A percentile compares a stretch with the other conserved stretches of the same genome.
Conservation (phyloP, 257 asterid species). For the Scutellaria barbata region DNA sequence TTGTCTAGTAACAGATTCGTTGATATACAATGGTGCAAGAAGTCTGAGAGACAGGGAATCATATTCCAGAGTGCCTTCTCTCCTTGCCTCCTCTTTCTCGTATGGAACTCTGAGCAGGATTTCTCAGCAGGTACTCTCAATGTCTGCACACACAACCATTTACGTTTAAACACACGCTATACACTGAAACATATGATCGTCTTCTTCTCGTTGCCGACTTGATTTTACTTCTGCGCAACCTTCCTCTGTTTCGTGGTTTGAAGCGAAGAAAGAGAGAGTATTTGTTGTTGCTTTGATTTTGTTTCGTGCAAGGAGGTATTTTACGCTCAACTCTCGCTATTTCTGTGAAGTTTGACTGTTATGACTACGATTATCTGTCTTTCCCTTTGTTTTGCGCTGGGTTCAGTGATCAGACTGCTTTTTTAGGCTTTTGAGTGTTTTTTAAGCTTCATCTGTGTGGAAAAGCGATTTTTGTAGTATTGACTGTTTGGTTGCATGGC, state of each 20-base stretch:
- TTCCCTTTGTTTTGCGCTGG: constrained; percentile 6
- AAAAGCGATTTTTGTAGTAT: neutral
- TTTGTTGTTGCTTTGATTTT: constrained; percentile 1
- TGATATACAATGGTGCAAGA: no score
- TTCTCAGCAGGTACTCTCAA: neutral
- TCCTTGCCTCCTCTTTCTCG: no score
- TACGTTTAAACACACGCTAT: neutral
- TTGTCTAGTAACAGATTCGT: no score
- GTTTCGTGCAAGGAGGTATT: neutral
- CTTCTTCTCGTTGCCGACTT: constrained; percentile 1
- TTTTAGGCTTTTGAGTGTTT: neutral
- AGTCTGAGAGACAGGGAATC: no score
- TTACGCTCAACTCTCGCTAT: neutral
- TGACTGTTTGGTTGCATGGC: constrained; percentile 17
- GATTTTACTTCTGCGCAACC: neutral
- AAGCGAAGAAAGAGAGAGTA: neutral
- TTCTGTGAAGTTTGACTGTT: neutral
- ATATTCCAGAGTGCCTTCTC: no score
- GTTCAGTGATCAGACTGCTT: neutral
- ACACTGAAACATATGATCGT: constrained; percentile 6
- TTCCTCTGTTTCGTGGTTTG: neutral
- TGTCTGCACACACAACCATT: no score
- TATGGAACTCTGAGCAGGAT: neutral
- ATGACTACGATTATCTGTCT: neutral
- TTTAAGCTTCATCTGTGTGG: neutral